phyloP scores from a whole-genome alignment of 2,329 filamentous ascomycete genomes.

The Xenosphaeropsis pyriputrescens region DNA sequence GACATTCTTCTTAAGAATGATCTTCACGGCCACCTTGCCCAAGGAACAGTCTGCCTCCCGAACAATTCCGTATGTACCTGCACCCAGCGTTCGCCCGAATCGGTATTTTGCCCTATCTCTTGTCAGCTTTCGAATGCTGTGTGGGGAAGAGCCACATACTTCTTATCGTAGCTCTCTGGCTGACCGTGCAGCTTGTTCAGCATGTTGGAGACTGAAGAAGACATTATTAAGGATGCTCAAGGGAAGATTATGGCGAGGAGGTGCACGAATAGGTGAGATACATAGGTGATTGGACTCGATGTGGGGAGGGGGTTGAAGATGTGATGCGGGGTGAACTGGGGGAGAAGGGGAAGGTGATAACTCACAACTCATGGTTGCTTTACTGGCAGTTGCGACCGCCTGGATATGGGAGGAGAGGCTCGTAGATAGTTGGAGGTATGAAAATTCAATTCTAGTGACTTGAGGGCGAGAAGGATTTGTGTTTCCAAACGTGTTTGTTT shows the following conservation, averaged over 20 bases:
- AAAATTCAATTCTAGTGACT: too few species aligned
- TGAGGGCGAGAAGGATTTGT: too few species aligned
- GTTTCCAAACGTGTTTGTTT: too few species aligned
- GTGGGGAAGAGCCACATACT: slow-evolving; percentile 37
- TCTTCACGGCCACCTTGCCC: slow-evolving; percentile 92
- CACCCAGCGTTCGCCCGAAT: slow-evolving; percentile 87
- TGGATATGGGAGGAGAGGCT: not conserved
- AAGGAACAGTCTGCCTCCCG: slow-evolving; percentile 77
- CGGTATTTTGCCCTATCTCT: slow-evolving; percentile 61
- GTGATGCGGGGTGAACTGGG: slow-evolving; percentile 6
- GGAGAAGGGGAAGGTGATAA: not conserved
- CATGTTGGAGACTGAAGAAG: slow-evolving; percentile 61
- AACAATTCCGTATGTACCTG: slow-evolving; percentile 96
- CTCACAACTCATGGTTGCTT: slow-evolving; percentile 18
- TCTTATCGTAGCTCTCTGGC: slow-evolving; percentile 97
- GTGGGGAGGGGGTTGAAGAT: not conserved
- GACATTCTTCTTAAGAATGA: slow-evolving; percentile 98
- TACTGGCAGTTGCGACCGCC: slow-evolving; percentile 4
- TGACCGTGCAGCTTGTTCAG: slow-evolving; percentile 92
- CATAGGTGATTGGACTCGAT: not conserved
- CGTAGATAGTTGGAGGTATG: too few species aligned
- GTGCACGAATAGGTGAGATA: too few species aligned
- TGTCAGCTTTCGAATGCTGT: slow-evolving; percentile 7
- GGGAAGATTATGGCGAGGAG: too few species aligned
- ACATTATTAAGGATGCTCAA: too few species aligned